Evolutionary conservation across 257 asterid species (phyloP).

Genomic region (Forsythia suspensa): DNA sequence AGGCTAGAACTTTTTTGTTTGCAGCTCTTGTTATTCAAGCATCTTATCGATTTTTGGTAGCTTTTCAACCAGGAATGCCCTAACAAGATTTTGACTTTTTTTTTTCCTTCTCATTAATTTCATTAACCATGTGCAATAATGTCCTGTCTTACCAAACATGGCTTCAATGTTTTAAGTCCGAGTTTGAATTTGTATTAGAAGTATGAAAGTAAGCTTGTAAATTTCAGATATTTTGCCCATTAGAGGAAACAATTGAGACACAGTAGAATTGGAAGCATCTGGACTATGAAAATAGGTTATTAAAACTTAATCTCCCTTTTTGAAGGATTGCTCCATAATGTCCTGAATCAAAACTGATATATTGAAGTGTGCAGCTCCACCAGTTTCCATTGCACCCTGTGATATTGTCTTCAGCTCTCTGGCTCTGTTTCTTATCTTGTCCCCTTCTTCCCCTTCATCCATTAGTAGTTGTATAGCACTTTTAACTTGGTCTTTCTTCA

Average conservation of each 20-base stretch:
- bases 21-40: too few species aligned
- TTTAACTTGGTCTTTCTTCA: conserved; percentile 42
- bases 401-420: conserved; percentile 41
- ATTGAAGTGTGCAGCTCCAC: conserved; percentile 50
- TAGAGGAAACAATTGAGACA: background rate
- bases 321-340: conserved; percentile 16
- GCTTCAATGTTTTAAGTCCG: too few species aligned
- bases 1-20: too few species aligned
- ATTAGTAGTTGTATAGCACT: conserved; percentile 44
- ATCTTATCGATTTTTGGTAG: too few species aligned
- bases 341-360: conserved; percentile 47
- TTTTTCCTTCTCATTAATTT: too few species aligned
- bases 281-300: background rate
- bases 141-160: too few species aligned
- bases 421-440: conserved; percentile 40
- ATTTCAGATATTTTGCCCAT: background rate
- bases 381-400: conserved; percentile 35
- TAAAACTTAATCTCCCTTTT: background rate
- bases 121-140: too few species aligned
- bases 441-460: conserved; percentile 45
- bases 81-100: too few species aligned
- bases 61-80: too few species aligned
- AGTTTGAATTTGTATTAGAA: too few species aligned
- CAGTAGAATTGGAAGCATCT: background rate
- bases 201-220: background rate